Evolutionary conservation across 2,329 filamentous ascomycete species (phyloP).

Genomic region (Lojkania enalia): DNA sequence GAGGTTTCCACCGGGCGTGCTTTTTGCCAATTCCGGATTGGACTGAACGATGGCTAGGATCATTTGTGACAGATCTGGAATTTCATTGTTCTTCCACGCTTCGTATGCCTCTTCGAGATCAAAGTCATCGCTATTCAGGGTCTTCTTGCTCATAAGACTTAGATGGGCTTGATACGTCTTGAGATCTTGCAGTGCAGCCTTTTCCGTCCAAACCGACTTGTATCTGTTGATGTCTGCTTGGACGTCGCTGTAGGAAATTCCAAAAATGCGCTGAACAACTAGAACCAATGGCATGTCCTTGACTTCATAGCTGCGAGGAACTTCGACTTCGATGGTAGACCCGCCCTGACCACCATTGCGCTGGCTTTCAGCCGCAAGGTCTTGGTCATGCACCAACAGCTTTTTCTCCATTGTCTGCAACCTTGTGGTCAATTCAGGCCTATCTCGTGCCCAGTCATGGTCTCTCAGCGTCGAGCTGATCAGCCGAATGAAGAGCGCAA

Average conservation of each 20-base stretch:
- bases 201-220: slow-evolving; percentile 83
- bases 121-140: slow-evolving; percentile 83
- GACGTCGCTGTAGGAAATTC: slow-evolving; percentile 74
- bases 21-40: slow-evolving; percentile 82
- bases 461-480: slow-evolving; percentile 79
- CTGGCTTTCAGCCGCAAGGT: slow-evolving; percentile 67
- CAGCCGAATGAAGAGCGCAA: slow-evolving; percentile 90
- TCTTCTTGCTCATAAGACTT: slow-evolving; percentile 75
- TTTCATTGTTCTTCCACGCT: slow-evolving; percentile 88
- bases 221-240: slow-evolving; percentile 87
- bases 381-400: slow-evolving; percentile 89
- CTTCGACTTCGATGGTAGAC: slow-evolving; percentile 76
- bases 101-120: slow-evolving; percentile 86
- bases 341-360: slow-evolving; percentile 61
- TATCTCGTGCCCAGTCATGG: slow-evolving; percentile 81
- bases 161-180: slow-evolving; percentile 92
- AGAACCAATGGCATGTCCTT: slow-evolving; percentile 97
- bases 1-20: slow-evolving; percentile 63
- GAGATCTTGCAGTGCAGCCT: slow-evolving; percentile 84
- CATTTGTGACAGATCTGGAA: slow-evolving; percentile 85
- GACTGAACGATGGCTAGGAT: slow-evolving; percentile 88
- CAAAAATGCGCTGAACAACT: slow-evolving; percentile 83
- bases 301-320: slow-evolving; percentile 86
- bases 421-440: slow-evolving; percentile 79
- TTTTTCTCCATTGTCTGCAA: slow-evolving; percentile 87